phyloP scores from a whole-genome alignment of 1,139 yeast genomes.

The Arxiozyma bovina region DNA sequence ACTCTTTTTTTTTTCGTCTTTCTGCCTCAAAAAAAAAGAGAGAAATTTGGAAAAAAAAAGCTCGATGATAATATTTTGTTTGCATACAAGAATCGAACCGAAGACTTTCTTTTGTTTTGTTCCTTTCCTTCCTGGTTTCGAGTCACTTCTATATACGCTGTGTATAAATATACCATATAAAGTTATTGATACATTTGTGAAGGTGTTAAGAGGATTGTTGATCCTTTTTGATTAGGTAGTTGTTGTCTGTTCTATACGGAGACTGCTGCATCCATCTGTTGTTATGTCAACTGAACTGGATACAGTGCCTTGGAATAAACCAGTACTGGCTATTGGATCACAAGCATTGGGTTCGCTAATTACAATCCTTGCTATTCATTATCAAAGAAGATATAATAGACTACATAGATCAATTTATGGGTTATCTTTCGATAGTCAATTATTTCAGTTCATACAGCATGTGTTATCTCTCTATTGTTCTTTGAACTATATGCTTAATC shows the following conservation, averaged over 20 bases:
- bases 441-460: slow-evolving; percentile 14
- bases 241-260: not conserved
- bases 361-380: slow-evolving; percentile 12
- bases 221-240: too few relatives aligned
- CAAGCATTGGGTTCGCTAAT: slow-evolving; percentile 1
- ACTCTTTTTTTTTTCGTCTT: not conserved
- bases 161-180: not conserved
- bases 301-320: not conserved
- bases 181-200: not conserved
- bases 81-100: not conserved
- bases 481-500: slow-evolving; percentile 21
- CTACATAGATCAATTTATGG: slow-evolving; percentile 29
- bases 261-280: not conserved
- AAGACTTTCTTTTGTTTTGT: not conserved
- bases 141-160: not conserved
- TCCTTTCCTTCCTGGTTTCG: too few relatives aligned
- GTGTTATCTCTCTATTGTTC: slow-evolving; percentile 18
- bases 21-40: too few relatives aligned
- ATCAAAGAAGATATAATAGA: slow-evolving; percentile 23
- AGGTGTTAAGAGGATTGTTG: not conserved
- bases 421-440: slow-evolving; percentile 26
- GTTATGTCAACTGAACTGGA: not conserved
- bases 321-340: slow-evolving; percentile 3
- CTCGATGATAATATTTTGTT: too few relatives aligned
- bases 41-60: too few relatives aligned